Base-by-base conservation (phyloP, 768 basidiomycete species). In the Suillus alpinus region DNA sequence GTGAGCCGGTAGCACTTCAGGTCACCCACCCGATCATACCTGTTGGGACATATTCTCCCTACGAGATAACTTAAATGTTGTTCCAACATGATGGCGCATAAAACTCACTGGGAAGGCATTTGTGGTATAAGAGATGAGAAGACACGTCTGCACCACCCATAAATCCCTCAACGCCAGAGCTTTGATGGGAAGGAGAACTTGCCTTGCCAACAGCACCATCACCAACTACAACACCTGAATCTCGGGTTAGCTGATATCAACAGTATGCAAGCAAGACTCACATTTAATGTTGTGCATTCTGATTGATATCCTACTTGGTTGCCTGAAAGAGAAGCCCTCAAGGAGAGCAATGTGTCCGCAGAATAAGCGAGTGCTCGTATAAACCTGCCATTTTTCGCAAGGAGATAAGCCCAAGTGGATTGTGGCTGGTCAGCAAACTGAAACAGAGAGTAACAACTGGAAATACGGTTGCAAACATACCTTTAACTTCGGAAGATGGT, bases 201-300 rank as follows among this genome's bases (percentile, higher is more conserved):
- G 88, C 94, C 91, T 97, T 98, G 75, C 95, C 95, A 68, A 97
- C 95, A 61, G 95, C 95, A 86, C 95, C 95, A 81, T 98, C 95
- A 71, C 95, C 95, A 57, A 98, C 95, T 71, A 98, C 95, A 77
- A 98, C 95, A 83, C 94, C 95, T 96, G 73, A 53, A 53, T 46
- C 64, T 70, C 61, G 32, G 60, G 69, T 75, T 68, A 81, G 77
- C 70, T 66, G 62, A 59, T 65, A 55, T 68, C 58, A 56, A 59
- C 59, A 55, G 44, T 59, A 58, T 52, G 41, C 9, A 10, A 53
- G 56, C 36, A 58, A n/a, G 59, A 78, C 86, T 63, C 68, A 92
- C 92, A 94, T 84, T 94, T 94, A 72, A 94, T 94, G 72, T 92
- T 89, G 81, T 94, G 91, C 92, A 94, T 94, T 68, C 57, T 64